Conservation (phyloP, 805 yeast genomes). For the Allodekkera sacchari region DNA sequence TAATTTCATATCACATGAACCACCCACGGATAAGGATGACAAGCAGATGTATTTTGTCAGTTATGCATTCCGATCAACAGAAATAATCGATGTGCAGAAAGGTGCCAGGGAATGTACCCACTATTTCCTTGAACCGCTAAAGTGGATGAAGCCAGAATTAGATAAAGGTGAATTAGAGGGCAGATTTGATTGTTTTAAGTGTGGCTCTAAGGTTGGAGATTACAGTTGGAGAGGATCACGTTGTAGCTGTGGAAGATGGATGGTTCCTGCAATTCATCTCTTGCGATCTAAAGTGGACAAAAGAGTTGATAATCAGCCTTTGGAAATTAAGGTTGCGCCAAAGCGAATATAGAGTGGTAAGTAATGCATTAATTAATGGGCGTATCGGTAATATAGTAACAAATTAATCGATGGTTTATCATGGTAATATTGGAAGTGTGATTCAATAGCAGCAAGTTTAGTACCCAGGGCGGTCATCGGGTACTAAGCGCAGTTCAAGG, state of each 20-base stretch:
- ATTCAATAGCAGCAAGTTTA: no score
- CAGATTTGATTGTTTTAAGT: constrained; percentile 75
- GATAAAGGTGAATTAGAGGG: constrained; percentile 77
- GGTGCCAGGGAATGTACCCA: constrained; percentile 70
- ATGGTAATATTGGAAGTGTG: no score
- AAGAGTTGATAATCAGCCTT: no score
- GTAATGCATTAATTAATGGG: constrained; percentile 3
- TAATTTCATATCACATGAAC: constrained; percentile 55
- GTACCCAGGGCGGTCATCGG: no score
- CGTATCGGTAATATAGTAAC: neutral
- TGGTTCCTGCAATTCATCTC: constrained; percentile 82
- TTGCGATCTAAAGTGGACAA: constrained; percentile 77
- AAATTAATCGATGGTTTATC: no score
- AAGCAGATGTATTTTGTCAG: constrained; percentile 59
- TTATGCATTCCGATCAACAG: constrained; percentile 51
- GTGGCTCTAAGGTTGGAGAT: constrained; percentile 79
- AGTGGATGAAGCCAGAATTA: constrained; percentile 85
- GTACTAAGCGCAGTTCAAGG: no score
- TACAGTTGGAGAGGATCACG: constrained; percentile 92
- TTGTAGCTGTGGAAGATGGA: constrained; percentile 95
- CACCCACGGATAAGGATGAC: constrained; percentile 51
- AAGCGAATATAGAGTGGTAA: no score
- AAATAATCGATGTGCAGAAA: constrained; percentile 49
- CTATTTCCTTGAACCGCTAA: constrained; percentile 77
- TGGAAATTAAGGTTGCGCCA: no score